These are phyloP conservation scores for Allodekkera sacchari DNA, from an alignment of 805 yeast species.

Conservation along the genomic window DNA sequence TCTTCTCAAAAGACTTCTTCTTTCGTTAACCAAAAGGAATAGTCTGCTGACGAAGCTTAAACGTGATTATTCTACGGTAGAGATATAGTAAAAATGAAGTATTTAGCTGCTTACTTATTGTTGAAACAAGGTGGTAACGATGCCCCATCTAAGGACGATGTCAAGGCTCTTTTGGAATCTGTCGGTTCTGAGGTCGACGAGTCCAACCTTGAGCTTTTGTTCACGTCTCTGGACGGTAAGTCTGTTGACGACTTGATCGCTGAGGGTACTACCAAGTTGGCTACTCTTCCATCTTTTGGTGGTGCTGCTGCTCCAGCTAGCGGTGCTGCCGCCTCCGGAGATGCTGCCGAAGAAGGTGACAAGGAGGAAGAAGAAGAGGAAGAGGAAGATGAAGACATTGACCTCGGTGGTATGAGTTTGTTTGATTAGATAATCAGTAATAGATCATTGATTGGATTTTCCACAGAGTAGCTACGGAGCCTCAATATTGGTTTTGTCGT, in stretches of 20 bases:
- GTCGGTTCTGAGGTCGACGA: slow-evolving; percentile 96
- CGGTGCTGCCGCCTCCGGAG: slow-evolving; percentile 66
- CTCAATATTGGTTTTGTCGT: too few species aligned
- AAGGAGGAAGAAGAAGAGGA: slow-evolving; percentile 57
- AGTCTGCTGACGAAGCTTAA: slow-evolving; percentile 74
- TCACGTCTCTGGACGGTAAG: slow-evolving; percentile 91
- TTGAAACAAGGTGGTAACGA: slow-evolving; percentile 95
- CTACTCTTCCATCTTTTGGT: slow-evolving; percentile 97
- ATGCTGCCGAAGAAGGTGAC: slow-evolving; percentile 64
- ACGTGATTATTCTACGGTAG: slow-evolving; percentile 60
- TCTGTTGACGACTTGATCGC: slow-evolving; percentile 81
- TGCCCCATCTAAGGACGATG: slow-evolving; percentile 88
- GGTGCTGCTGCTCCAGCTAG: slow-evolving; percentile 79
- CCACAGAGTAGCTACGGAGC: too few species aligned
- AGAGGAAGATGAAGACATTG: slow-evolving; percentile 51
- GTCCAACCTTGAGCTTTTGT: slow-evolving; percentile 70
- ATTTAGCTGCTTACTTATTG: slow-evolving; percentile 99
- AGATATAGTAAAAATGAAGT: slow-evolving; percentile 52
- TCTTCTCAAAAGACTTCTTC: neutral
- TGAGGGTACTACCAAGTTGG: slow-evolving; percentile 92
- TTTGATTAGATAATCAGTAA: slow-evolving; percentile 32
- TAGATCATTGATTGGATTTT: too few species aligned
- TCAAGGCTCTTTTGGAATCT: slow-evolving; percentile 80
- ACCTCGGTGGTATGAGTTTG: slow-evolving; percentile 39
- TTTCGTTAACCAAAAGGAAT: slow-evolving; percentile 44